Conservation (phyloP, 78 protist species). For the Dictyostelium firmibasis region DNA sequence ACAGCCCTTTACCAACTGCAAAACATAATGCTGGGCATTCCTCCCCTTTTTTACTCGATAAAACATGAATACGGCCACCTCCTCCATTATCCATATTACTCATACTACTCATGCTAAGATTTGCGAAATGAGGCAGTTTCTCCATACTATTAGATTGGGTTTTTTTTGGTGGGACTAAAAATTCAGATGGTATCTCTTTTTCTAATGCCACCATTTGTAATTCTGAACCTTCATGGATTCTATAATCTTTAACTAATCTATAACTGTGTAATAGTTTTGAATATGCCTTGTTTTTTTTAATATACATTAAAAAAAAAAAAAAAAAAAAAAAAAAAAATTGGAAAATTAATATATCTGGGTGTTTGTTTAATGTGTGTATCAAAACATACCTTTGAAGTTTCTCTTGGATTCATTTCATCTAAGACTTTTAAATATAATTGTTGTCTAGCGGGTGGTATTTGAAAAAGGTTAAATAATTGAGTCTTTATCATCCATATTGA, state of each 20-base stretch:
- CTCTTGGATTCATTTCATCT: slow-evolving; percentile 40
- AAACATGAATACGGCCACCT: neutral
- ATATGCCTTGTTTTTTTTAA: neutral
- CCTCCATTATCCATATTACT: neutral
- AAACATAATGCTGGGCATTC: slow-evolving; percentile 53
- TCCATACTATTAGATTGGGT: neutral
- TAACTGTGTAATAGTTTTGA: slow-evolving; percentile 34
- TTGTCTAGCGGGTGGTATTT: slow-evolving; percentile 57
- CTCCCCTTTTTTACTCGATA: neutral
- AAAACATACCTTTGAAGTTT: slow-evolving; percentile 4
- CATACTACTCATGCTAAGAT: neutral
- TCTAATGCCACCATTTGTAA: slow-evolving; percentile 31
- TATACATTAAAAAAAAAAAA: neutral
- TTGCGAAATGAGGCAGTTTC: neutral
- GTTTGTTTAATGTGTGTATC: neutral
- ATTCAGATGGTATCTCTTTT: slow-evolving; percentile 46
- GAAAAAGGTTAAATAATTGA: slow-evolving; percentile 3
- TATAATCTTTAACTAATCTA: slow-evolving; percentile 57
- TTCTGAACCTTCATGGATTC: slow-evolving; percentile 37
- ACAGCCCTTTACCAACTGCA: slow-evolving; percentile 67
- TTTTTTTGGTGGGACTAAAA: slow-evolving; percentile 11
- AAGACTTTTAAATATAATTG: slow-evolving; percentile 21
- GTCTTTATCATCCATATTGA: slow-evolving; percentile 71
- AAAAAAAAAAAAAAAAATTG: too few species aligned
- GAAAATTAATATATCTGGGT: neutral